Evolutionary conservation across 1,284 basidiomycete genomes (phyloP).

Genomic region (Tremellales sp.): DNA sequence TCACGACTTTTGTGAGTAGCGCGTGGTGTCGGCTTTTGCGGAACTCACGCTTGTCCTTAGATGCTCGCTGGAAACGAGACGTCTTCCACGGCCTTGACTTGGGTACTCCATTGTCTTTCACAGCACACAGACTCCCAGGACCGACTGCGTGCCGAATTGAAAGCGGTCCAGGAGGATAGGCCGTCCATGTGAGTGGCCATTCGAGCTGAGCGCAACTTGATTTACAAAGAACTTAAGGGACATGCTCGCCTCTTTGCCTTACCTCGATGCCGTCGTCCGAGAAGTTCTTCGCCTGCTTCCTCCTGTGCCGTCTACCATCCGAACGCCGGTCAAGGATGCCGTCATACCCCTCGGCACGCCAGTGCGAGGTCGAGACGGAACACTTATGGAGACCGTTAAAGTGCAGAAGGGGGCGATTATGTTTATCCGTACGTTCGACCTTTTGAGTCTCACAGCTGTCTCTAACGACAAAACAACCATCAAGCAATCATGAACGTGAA

Average conservation of each 20-base stretch:
- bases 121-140: conserved; percentile 56
- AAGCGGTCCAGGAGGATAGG: conserved; percentile 46
- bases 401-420: conserved; percentile 38
- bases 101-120: conserved; percentile 66
- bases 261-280: conserved; percentile 62
- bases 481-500: conserved; percentile 57
- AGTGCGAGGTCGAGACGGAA: conserved; percentile 45
- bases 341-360: conserved; percentile 58
- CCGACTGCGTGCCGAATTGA: conserved; percentile 58
- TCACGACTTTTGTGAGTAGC: conserved; percentile 63
- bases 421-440: conserved; percentile 38
- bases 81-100: conserved; percentile 64
- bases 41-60: conserved; percentile 11
- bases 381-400: conserved; percentile 37
- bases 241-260: conserved; percentile 51
- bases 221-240: conserved; percentile 30
- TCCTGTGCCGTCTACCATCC: conserved; percentile 63
- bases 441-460: neutral
- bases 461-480: neutral
- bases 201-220: conserved; percentile 9
- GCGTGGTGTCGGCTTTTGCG: neutral
- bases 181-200: conserved; percentile 27
- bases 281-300: conserved; percentile 64
- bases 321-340: conserved; percentile 56
- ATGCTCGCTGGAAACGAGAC: conserved; percentile 67